Percentiles rank a stretch among this genome's conserved stretches.
These are phyloP conservation scores for Pichia sp. DNA, from an alignment of 1,139 yeast species.

Conservation along the genomic window DNA sequence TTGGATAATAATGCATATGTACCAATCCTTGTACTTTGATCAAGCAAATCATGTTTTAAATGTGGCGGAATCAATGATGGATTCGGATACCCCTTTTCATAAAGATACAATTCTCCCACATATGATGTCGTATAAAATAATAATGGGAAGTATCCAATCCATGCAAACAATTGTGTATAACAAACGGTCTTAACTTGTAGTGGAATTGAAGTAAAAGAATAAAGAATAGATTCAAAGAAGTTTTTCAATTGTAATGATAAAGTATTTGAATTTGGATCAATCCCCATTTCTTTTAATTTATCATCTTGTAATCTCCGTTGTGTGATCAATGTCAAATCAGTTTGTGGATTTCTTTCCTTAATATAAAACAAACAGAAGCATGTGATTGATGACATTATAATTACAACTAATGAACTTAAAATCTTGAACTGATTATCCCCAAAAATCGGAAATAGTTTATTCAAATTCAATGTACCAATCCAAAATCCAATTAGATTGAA, in stretches of 20 bases:
- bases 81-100: constrained; percentile 29
- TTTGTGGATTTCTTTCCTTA: constrained; percentile 40
- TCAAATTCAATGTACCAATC: constrained; percentile 41
- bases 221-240: constrained; percentile 33
- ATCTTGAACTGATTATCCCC: constrained; percentile 48
- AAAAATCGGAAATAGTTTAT: constrained; percentile 30
- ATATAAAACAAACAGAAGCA: constrained; percentile 35
- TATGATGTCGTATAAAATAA: constrained; percentile 44
- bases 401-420: constrained; percentile 39
- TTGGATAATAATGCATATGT: constrained; percentile 37
- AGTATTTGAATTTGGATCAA: constrained; percentile 24
- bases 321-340: constrained; percentile 34
- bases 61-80: constrained; percentile 40
- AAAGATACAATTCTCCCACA: constrained; percentile 41
- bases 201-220: constrained; percentile 36
- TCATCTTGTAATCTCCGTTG: constrained; percentile 30
- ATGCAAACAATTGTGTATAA: constrained; percentile 42
- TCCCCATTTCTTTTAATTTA: constrained; percentile 30
- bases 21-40: constrained; percentile 39
- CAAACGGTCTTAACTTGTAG: constrained; percentile 39
- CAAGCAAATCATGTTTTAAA: constrained; percentile 27
- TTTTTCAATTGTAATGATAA: constrained; percentile 24
- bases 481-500: constrained; percentile 52
- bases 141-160: constrained; percentile 48
- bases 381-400: constrained; percentile 35